Conservation (phyloP, 192 early-diverging fungal species). For the Nowakowskiella sp. region DNA sequence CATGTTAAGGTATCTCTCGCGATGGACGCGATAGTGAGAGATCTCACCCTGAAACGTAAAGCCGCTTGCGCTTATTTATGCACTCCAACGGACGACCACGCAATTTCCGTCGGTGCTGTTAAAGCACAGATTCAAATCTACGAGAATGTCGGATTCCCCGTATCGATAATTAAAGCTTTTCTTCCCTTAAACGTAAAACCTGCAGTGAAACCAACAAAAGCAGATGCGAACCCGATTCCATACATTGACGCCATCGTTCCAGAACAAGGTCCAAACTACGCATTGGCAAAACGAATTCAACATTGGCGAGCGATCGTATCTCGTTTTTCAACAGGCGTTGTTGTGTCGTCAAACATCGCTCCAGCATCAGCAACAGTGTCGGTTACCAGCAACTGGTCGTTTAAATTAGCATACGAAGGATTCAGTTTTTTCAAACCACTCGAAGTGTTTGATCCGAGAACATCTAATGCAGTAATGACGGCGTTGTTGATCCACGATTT, state of each 20-base stretch:
- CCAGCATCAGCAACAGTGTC: neutral
- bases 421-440: neutral
- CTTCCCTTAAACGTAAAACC: neutral
- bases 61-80: conserved; percentile 8
- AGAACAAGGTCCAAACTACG: conserved; percentile 12
- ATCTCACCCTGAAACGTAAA: neutral
- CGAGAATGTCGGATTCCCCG: conserved; percentile 5
- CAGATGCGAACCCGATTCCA: conserved; percentile 1
- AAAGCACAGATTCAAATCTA: neutral
- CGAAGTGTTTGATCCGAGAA: neutral
- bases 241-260: conserved; percentile 10
- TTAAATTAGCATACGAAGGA: conserved; percentile 4
- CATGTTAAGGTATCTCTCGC: conserved; percentile 14
- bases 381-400: conserved; percentile 15
- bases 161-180: neutral
- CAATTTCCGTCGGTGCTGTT: conserved; percentile 10
- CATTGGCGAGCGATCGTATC: conserved; percentile 15
- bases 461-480: neutral
- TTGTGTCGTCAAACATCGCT: neutral
- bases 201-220: neutral
- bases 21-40: conserved; percentile 8
- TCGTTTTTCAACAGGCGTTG: neutral
- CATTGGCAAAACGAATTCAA: conserved; percentile 10
- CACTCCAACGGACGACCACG: conserved; percentile 16
- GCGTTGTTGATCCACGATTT: neutral